Conservation (phyloP, 164 flowering plant species). For the Dillenia turbinata region DNA sequence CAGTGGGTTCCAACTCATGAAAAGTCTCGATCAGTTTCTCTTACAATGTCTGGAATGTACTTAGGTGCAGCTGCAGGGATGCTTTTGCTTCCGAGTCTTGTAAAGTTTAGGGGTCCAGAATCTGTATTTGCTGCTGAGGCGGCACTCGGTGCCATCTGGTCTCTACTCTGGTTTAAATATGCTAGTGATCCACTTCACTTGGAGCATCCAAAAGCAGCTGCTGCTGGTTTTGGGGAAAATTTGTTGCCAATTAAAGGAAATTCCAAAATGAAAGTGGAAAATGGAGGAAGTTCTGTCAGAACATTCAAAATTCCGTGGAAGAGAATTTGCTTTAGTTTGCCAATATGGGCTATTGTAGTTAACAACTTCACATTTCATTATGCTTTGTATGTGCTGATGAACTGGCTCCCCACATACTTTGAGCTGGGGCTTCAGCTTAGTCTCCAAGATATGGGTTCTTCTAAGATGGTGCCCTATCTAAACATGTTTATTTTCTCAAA, state of each 20-base stretch:
- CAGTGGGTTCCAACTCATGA: constrained; percentile 97
- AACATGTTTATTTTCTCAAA: constrained; percentile 92
- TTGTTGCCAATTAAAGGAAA: constrained; percentile 48
- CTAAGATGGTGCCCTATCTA: constrained; percentile 89
- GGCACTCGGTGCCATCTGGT: constrained; percentile 74
- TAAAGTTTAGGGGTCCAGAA: constrained; percentile 68
- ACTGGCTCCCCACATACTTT: constrained; percentile 89
- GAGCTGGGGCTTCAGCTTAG: constrained; percentile 76
- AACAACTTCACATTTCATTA: constrained; percentile 90
- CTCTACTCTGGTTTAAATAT: constrained; percentile 69
- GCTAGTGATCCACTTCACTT: constrained; percentile 77
- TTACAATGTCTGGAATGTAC: constrained; percentile 92
- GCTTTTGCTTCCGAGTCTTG: constrained; percentile 76
- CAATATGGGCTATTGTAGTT: constrained; percentile 88
- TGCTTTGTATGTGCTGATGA: constrained; percentile 82
- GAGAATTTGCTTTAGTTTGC: constrained; percentile 50
- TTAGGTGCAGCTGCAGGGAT: constrained; percentile 92
- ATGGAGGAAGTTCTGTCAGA: constrained; percentile 36
- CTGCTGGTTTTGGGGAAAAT: constrained; percentile 76
- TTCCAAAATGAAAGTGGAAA: constrained; percentile 35
- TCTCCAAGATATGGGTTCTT: constrained; percentile 88
- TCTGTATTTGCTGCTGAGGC: constrained; percentile 80
- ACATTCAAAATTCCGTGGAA: constrained; percentile 69
- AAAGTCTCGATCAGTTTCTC: constrained; percentile 86
- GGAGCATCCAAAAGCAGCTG: constrained; percentile 73